Evolutionary conservation across 129 eudicot genomes (phyloP), one percentile per base, ranked within the genome.

Genomic region (Glebionis coronaria): DNA sequence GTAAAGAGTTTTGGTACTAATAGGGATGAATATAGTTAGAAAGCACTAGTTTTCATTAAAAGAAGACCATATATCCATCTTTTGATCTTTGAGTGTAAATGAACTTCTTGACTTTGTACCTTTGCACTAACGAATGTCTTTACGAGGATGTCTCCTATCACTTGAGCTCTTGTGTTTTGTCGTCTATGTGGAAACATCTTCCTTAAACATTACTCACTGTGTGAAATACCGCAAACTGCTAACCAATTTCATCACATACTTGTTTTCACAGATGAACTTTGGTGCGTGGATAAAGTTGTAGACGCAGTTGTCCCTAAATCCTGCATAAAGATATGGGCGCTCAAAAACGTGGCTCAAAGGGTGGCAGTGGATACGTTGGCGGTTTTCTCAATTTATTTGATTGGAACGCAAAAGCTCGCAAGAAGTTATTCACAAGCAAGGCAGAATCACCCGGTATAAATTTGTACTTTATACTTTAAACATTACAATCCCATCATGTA

Each of bases 391-490:
- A 93, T 84, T 75, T 93, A 49, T 93, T 93, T 67, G 97, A 93
- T 58, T 93, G 99, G 99, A 93, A 93, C 35, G 80, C 90, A 23
- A 93, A 93, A 83, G 82, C 99, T 62, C 83, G 99, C 56, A 93
- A 93, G 82, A 93, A 89, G 80, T 73, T 93, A 72, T 93, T 89
- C 51, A 79, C 93, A 18, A 84, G 84, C 88, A 93, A 86, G 57
- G 82, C 83, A 3, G 91, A 88, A 71, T 70, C 81, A 52, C 83
- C 96, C 63, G 96, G 98, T 88, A 83, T 38, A 59, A 23, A 35
- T 35, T 18, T 69, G 18, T 42, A 28, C 49, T 65, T 57, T 16
- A 44, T 23, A 50, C 38, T 15, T 35, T 10, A 35, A 7, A 35
- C 2, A 8, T 35, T 35, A 35, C 7, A 35, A 35, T 35, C 42